Percentiles rank a stretch among this genome's conserved stretches.
phyloP scores from a whole-genome alignment of 768 basidiomycete species.

The Chiua virens region DNA sequence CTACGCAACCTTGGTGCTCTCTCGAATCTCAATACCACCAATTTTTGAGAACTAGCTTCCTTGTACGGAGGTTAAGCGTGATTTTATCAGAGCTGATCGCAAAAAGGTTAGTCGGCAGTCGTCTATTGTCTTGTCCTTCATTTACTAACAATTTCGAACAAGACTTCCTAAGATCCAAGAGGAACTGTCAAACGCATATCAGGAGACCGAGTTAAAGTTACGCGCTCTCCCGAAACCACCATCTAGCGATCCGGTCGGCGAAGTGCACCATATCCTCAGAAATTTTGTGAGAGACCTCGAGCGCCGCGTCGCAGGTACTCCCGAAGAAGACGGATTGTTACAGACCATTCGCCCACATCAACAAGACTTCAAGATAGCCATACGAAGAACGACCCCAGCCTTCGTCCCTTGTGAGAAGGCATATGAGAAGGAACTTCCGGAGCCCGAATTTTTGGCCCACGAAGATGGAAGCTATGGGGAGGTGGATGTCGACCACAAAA shows the following conservation, averaged over 20 bases:
- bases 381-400: slow-evolving; percentile 54
- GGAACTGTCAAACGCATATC: slow-evolving; percentile 51
- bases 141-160: background rate
- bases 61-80: slow-evolving; percentile 59
- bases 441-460: slow-evolving; percentile 33
- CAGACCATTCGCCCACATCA: slow-evolving; percentile 55
- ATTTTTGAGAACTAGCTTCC: slow-evolving; percentile 54
- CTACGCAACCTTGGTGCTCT: slow-evolving; percentile 51
- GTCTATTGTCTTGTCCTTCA: background rate
- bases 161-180: slow-evolving; percentile 66
- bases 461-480: slow-evolving; percentile 36
- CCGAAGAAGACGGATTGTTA: slow-evolving; percentile 50
- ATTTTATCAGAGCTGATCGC: too few relatives aligned
- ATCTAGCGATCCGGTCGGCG: slow-evolving; percentile 54
- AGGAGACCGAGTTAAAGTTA: slow-evolving; percentile 35
- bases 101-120: slow-evolving; percentile 43
- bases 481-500: too few relatives aligned
- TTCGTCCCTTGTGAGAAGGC: slow-evolving; percentile 51
- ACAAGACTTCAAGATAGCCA: slow-evolving; percentile 44
- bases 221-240: slow-evolving; percentile 48
- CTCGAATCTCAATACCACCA: slow-evolving; percentile 50
- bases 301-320: slow-evolving; percentile 50
- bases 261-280: slow-evolving; percentile 50
- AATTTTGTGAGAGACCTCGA: slow-evolving; percentile 47
- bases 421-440: slow-evolving; percentile 1